These are phyloP conservation scores for Leccinum pachyderme DNA, from an alignment of 1,284 basidiomycete genomes.

Conservation along the genomic window DNA sequence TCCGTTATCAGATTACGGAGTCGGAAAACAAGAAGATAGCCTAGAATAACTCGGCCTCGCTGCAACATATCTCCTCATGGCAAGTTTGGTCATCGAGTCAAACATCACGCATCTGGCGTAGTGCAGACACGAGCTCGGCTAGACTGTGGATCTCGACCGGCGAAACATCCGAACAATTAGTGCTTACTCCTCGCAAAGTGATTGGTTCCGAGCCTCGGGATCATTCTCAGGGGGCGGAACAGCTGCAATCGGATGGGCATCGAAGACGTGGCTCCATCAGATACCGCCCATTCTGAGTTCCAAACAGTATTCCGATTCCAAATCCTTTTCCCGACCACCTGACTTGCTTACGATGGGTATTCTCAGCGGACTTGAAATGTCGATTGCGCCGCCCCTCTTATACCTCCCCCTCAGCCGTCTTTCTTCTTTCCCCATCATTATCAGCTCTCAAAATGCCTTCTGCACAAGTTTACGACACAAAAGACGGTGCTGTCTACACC, in stretches of 20 bases:
- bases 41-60: not conserved
- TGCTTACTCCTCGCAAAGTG: slow-evolving; percentile 1
- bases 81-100: not conserved
- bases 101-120: not conserved
- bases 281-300: slow-evolving; percentile 10
- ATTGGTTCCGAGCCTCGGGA: slow-evolving; percentile 13
- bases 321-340: slow-evolving; percentile 13
- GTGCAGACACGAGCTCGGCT: not conserved
- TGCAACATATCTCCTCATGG: not conserved
- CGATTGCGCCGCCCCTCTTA: slow-evolving; percentile 6
- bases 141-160: not conserved
- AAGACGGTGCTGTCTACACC: slow-evolving; percentile 72
- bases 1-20: slow-evolving; percentile 2
- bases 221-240: not conserved
- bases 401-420: slow-evolving; percentile 5
- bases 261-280: not conserved
- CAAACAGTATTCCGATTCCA: slow-evolving; percentile 1
- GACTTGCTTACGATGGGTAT: slow-evolving; percentile 2
- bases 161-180: not conserved
- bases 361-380: slow-evolving; percentile 32
- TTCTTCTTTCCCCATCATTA: slow-evolving; percentile 5
- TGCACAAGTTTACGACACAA: slow-evolving; percentile 52
- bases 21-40: not conserved
- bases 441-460: slow-evolving; percentile 54
- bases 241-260: not conserved